phyloP scores from a whole-genome alignment of 1,284 basidiomycete genomes.

The Cutaneotrichosporon dermatis region DNA sequence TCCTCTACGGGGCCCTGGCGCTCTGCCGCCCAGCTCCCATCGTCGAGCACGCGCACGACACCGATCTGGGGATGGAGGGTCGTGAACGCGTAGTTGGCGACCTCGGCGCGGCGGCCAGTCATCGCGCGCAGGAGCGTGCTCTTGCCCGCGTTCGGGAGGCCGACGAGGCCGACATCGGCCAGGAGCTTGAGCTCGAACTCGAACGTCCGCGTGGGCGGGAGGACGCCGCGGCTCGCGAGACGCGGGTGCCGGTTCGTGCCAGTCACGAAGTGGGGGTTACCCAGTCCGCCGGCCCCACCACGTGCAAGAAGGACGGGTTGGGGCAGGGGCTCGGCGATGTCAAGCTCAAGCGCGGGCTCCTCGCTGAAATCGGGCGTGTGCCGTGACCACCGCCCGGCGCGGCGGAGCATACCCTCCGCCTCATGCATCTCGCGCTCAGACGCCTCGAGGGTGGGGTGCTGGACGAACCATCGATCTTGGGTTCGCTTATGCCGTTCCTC shows the following conservation, averaged over 20 bases:
- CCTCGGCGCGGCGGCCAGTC: constrained; percentile 80
- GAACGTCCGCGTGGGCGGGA: constrained; percentile 76
- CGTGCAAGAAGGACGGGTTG: constrained; percentile 64
- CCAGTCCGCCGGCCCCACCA: constrained; percentile 80
- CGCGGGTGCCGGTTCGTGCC: constrained; percentile 62
- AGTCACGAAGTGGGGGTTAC: constrained; percentile 75
- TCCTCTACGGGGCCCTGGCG: constrained; percentile 60
- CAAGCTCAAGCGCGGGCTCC: constrained; percentile 61
- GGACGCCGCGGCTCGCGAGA: constrained; percentile 71
- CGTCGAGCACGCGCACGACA: constrained; percentile 75
- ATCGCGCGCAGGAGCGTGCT: constrained; percentile 83
- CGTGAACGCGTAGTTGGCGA: constrained; percentile 90
- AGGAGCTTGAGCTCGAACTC: constrained; percentile 90
- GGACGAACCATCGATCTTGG: constrained; percentile 68
- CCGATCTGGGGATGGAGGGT: constrained; percentile 95
- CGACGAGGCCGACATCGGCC: constrained; percentile 91
- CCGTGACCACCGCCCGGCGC: constrained; percentile 56
- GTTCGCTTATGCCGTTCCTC: constrained; percentile 46
- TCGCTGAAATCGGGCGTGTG: constrained; percentile 29
- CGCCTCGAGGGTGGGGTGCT: constrained; percentile 64
- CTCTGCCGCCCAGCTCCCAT: constrained; percentile 64
- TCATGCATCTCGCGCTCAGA: constrained; percentile 63
- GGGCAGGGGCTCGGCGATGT: constrained; percentile 53
- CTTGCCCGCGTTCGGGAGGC: constrained; percentile 78
- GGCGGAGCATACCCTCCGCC: constrained; percentile 62